Conservation (phyloP, 768 basidiomycete genomes). For the Obba rivulosa region DNA sequence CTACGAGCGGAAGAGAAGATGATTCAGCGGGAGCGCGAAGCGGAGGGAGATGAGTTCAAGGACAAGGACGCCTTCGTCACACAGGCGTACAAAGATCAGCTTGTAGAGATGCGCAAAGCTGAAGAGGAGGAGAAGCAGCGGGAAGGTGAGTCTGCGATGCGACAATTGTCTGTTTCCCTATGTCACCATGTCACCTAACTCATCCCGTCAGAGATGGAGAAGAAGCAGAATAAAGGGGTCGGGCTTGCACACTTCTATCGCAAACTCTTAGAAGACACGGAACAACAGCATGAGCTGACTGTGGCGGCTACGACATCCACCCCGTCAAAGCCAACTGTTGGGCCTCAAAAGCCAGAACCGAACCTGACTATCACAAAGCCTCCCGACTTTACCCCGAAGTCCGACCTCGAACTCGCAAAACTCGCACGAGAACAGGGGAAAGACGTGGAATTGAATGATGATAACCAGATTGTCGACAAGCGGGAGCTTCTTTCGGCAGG, state of each 20-base stretch:
- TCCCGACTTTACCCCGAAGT: constrained; percentile 50
- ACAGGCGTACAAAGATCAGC: constrained; percentile 93
- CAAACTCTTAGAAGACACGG: constrained; percentile 71
- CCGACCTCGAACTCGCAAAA: constrained; percentile 71
- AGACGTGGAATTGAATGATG: constrained; percentile 91
- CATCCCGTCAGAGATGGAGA: constrained; percentile 40
- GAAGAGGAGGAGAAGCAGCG: constrained; percentile 88
- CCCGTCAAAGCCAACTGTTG: constrained; percentile 48
- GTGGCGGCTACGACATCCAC: constrained; percentile 60
- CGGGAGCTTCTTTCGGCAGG: constrained; percentile 89
- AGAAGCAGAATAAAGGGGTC: constrained; percentile 48
- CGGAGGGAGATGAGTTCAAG: constrained; percentile 87
- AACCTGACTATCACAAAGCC: constrained; percentile 79
- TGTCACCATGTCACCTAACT: not conserved
- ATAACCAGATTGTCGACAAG: constrained; percentile 96
- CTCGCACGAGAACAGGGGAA: constrained; percentile 71
- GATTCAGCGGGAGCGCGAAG: constrained; percentile 88
- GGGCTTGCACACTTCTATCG: constrained; percentile 88
- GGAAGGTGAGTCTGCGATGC: constrained; percentile 63
- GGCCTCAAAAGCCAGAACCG: constrained; percentile 55
- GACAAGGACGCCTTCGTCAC: constrained; percentile 99
- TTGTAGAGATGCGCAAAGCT: constrained; percentile 83
- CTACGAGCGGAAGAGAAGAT: constrained; percentile 96
- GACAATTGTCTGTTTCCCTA: not conserved
- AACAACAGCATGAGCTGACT: constrained; percentile 80